These are phyloP conservation scores for Lactifluus volemus DNA, from an alignment of 768 basidiomycete genomes.

Conservation along the genomic window DNA sequence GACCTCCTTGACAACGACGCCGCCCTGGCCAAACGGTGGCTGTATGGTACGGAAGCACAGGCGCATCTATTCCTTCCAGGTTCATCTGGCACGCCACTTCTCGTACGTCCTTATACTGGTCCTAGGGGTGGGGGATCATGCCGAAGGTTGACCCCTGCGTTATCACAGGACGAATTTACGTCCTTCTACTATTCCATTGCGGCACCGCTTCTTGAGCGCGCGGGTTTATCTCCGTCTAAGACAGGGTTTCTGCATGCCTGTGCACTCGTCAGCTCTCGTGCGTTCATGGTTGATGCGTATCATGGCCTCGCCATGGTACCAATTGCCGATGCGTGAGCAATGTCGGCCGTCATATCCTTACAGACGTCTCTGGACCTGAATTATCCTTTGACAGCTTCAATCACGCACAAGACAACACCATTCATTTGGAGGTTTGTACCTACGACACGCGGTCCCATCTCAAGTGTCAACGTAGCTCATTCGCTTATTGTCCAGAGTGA, in stretches of 20 bases:
- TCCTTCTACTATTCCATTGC: constrained; percentile 11
- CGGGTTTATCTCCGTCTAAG: constrained; percentile 23
- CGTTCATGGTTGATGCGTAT: constrained; percentile 76
- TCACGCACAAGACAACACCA: constrained; percentile 56
- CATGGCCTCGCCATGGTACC: constrained; percentile 80
- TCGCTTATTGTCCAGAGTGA: constrained; percentile 43
- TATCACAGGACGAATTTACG: constrained; percentile 7
- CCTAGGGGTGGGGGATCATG: not conserved
- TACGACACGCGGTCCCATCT: not conserved
- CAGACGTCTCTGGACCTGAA: not conserved
- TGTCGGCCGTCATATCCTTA: not conserved
- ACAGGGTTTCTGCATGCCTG: constrained; percentile 46
- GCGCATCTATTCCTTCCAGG: constrained; percentile 8
- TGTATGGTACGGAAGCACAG: constrained; percentile 15
- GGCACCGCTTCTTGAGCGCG: constrained; percentile 22
- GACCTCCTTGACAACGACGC: constrained; percentile 11
- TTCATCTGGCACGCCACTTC: not conserved
- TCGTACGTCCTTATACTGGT: constrained; percentile 6
- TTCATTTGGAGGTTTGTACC: constrained; percentile 59
- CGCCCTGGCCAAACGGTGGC: constrained; percentile 14
- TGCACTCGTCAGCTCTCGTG: constrained; percentile 68
- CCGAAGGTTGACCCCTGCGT: not conserved
- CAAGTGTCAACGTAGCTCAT: not conserved
- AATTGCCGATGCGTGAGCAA: constrained; percentile 68
- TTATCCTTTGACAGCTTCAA: constrained; percentile 49